phyloP scores from a whole-genome alignment of 1,139 yeast genomes.

The Magnusiomyces tetraspermus region DNA sequence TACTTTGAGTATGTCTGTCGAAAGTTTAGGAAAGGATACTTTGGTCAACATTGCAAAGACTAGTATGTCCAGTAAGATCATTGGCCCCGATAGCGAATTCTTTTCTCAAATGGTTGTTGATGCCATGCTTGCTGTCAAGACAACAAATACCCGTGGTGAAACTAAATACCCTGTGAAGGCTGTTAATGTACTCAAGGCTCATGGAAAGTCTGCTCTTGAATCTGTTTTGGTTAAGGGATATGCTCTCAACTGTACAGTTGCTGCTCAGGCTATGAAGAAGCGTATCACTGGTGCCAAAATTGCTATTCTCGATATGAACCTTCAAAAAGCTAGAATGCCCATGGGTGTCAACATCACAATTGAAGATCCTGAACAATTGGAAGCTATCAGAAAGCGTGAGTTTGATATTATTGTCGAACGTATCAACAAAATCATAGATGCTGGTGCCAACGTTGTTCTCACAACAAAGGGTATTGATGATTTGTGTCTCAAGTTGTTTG shows the following conservation, averaged over 20 bases:
- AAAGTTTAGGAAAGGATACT: slow-evolving; percentile 68
- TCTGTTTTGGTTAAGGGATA: slow-evolving; percentile 85
- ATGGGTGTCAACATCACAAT: slow-evolving; percentile 96
- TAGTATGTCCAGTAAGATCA: slow-evolving; percentile 92
- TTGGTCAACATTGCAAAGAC: slow-evolving; percentile 85
- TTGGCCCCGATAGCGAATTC: slow-evolving; percentile 91
- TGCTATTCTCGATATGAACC: slow-evolving; percentile 87
- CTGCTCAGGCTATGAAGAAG: slow-evolving; percentile 93
- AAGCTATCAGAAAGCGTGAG: slow-evolving; percentile 91
- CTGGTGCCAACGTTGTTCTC: slow-evolving; percentile 94
- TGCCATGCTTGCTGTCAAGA: slow-evolving; percentile 85
- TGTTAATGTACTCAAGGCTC: slow-evolving; percentile 90
- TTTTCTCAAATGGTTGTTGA: slow-evolving; percentile 89
- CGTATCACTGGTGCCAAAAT: slow-evolving; percentile 65
- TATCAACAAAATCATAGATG: slow-evolving; percentile 71
- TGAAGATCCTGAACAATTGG: slow-evolving; percentile 95
- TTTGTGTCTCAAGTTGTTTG: slow-evolving; percentile 87
- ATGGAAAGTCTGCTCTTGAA: slow-evolving; percentile 86
- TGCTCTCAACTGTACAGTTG: slow-evolving; percentile 94
- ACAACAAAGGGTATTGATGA: slow-evolving; percentile 99
- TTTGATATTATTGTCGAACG: slow-evolving; percentile 84
- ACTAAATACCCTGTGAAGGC: slow-evolving; percentile 94
- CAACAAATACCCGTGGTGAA: slow-evolving; percentile 82
- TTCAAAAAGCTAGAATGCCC: slow-evolving; percentile 96
- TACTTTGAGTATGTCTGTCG: slow-evolving; percentile 74